A percentile compares a stretch with the other conserved stretches of the same genome.
These are phyloP conservation scores for Sarocladium strictum DNA, from an alignment of 2,329 filamentous ascomycete species.

Conservation along the genomic window DNA sequence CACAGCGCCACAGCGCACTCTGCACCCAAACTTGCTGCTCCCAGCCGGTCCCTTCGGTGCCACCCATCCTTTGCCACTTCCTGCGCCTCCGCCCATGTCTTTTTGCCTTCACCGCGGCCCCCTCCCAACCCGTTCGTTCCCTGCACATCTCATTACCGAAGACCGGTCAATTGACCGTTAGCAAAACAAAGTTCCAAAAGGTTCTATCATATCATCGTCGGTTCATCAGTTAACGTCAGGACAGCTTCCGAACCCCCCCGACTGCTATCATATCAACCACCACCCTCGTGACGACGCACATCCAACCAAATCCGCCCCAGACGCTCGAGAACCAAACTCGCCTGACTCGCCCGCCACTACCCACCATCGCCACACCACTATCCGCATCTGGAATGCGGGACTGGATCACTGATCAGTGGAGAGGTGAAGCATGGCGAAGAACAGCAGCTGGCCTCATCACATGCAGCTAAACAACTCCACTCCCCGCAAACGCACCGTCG, in stretches of 20 bases:
- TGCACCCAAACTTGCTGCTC: no score
- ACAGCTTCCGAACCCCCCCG: not conserved
- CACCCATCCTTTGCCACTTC: constrained; percentile 5
- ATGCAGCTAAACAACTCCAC: constrained; percentile 4
- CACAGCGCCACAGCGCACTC: no score
- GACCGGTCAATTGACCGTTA: no score
- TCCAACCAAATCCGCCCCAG: not conserved
- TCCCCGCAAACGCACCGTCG: not conserved
- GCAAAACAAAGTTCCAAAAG: no score
- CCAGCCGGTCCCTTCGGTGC: not conserved
- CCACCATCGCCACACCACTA: not conserved
- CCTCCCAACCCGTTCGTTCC: no score
- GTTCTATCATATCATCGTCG: no score
- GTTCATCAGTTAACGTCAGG: constrained; percentile 1
- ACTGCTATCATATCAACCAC: not conserved
- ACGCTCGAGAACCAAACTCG: not conserved
- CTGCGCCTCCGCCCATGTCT: not conserved
- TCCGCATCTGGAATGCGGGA: constrained; percentile 5
- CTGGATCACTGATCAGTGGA: not conserved
- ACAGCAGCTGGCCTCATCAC: not conserved
- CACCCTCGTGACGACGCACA: not conserved
- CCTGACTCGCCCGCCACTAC: not conserved
- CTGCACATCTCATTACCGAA: not conserved
- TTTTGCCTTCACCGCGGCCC: not conserved
- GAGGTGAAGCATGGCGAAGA: not conserved